Conservation (phyloP, 768 basidiomycete genomes). For the Macrolepiota fuliginosa region DNA sequence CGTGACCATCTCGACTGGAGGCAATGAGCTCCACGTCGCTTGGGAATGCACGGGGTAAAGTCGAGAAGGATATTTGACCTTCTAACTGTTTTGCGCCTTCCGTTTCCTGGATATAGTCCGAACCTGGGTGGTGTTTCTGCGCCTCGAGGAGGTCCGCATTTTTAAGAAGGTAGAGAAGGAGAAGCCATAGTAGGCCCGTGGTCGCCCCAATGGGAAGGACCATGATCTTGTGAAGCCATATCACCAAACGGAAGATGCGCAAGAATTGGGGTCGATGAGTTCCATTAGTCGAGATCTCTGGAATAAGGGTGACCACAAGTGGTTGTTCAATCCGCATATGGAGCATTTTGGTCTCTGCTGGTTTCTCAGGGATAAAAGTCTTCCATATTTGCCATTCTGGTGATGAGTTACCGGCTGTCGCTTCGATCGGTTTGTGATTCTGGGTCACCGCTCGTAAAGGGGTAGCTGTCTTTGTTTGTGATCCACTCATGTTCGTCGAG, state of each 20-base stretch:
- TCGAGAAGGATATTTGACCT: slow-evolving; percentile 53
- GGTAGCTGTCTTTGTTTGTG: slow-evolving; percentile 24
- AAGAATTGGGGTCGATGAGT: slow-evolving; percentile 42
- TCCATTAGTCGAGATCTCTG: slow-evolving; percentile 31
- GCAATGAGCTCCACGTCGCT: slow-evolving; percentile 84
- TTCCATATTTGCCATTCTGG: slow-evolving; percentile 76
- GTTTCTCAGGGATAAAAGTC: slow-evolving; percentile 66
- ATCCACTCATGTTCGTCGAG: slow-evolving; percentile 35
- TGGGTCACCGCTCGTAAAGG: slow-evolving; percentile 33
- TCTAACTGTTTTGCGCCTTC: slow-evolving; percentile 35
- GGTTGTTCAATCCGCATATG: slow-evolving; percentile 84
- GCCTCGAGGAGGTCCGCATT: slow-evolving; percentile 89
- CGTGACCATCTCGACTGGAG: slow-evolving; percentile 61
- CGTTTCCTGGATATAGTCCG: slow-evolving; percentile 29
- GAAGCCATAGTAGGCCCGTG: slow-evolving; percentile 65
- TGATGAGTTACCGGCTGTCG: slow-evolving; percentile 23
- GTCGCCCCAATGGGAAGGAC: slow-evolving; percentile 82
- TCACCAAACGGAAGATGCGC: slow-evolving; percentile 50
- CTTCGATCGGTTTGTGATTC: slow-evolving; percentile 25
- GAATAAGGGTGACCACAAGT: slow-evolving; percentile 65
- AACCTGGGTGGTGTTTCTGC: slow-evolving; percentile 61
- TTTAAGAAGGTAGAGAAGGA: slow-evolving; percentile 86
- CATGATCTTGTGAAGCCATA: slow-evolving; percentile 83
- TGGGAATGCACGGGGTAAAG: slow-evolving; percentile 76
- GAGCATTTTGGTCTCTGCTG: slow-evolving; percentile 42